Evolutionary conservation across 1,139 yeast species (phyloP), one percentile per base, ranked within the genome.

Genomic region (Candida tropicalis): DNA sequence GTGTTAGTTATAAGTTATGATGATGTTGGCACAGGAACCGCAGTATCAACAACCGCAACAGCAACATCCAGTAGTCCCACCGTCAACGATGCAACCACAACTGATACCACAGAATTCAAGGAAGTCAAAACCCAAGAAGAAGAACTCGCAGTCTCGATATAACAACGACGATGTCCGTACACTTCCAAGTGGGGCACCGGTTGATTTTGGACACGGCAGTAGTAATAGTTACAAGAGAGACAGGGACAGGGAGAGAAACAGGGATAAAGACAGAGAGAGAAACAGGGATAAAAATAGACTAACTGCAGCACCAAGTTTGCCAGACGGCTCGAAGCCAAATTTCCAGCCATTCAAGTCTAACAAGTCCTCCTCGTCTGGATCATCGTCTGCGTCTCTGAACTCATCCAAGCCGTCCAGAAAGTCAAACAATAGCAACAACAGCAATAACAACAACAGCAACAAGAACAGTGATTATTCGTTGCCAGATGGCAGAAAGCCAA

Each of bases 111-210:
- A 28, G 25, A 27, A 27, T 13, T 16, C 35, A 12, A 32, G 15
- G 15, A 36, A 44, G 31, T 24, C 42, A 11, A 43, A 31, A 20
- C 39, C 41, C 9, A 41, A 40, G 34, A 40, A 34, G 24, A 52
- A 50, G 20, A 53, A 53, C 18, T 47, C 53, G 26, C 23, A 11
- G 12, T 52, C 47, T 25, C 56, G 52, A 32, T 55, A 56, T 26
- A 49, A 47, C 20, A 23, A 20, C 33, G 39, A 43, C 18, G 62
- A 58, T 11, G 57, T 54, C 11, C 54, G 67, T 44, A 54, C 54
- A 35, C 60, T 73, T 39, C 79, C 79, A 8, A 72, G 66, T 52
- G 79, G 80, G 3, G 60, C 61, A 13, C 60, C 63, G 28, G 77
- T 70, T 18, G 67, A 71, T 48, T 72, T 73, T 57, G 77, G 77